Conservation (phyloP, 148 eudicot species). For the Cornus florida region DNA sequence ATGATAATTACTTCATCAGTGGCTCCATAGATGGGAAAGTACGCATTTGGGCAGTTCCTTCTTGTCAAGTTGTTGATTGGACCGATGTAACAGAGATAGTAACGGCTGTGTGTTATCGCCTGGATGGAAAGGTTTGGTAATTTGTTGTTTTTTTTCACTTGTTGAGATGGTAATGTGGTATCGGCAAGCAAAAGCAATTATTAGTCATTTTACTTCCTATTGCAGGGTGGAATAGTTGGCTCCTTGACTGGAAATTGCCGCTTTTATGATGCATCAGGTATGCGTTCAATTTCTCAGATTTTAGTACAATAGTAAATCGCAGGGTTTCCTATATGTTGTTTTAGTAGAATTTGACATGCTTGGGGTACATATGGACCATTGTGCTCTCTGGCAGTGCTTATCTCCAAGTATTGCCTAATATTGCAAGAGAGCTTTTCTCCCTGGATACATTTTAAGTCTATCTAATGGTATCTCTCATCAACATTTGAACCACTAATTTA, state of each 20-base stretch:
- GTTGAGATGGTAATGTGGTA: background rate
- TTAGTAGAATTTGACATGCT: background rate
- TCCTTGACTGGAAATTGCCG: slow-evolving; percentile 58
- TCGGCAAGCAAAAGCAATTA: too few species aligned
- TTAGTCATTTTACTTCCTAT: slow-evolving; percentile 4
- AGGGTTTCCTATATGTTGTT: background rate
- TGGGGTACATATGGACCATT: too few species aligned
- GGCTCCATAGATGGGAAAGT: slow-evolving; percentile 92
- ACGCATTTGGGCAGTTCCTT: slow-evolving; percentile 67
- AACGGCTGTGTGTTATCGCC: slow-evolving; percentile 72
- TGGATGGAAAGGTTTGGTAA: slow-evolving; percentile 68
- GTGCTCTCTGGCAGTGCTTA: background rate
- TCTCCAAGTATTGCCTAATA: background rate
- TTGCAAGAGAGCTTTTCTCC: background rate
- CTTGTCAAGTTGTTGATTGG: slow-evolving; percentile 74
- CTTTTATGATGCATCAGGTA: slow-evolving; percentile 57
- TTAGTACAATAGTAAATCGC: background rate
- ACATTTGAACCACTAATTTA: background rate
- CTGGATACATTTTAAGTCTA: background rate
- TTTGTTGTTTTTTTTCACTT: background rate
- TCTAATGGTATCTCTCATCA: background rate
- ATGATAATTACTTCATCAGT: slow-evolving; percentile 73
- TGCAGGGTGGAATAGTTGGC: slow-evolving; percentile 76
- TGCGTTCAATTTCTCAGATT: background rate
- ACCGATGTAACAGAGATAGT: slow-evolving; percentile 69